Percentiles rank a stretch among this genome's conserved stretches.
phyloP scores from a whole-genome alignment of 495 filamentous ascomycete species.

The Penicillium fimorum region DNA sequence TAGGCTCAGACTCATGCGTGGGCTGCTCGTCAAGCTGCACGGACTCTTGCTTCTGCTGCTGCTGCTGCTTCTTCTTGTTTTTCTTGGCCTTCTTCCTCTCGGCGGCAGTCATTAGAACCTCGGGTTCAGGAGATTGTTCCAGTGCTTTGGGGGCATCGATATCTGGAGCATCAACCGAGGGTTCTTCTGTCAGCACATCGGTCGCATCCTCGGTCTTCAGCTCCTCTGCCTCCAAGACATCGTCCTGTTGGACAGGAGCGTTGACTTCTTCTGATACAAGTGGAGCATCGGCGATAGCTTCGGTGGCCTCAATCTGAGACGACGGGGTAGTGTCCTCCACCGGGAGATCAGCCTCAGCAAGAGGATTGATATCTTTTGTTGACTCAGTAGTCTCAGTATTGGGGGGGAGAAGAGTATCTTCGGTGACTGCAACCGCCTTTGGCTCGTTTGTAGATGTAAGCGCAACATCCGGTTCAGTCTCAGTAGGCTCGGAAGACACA shows the following conservation, averaged over 20 bases:
- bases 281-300: background rate
- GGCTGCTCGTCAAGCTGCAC: slow-evolving; percentile 10
- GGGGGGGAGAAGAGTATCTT: background rate
- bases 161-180: background rate
- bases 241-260: background rate
- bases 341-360: slow-evolving; percentile 1
- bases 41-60: slow-evolving; percentile 17
- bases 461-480: slow-evolving; percentile 5
- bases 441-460: slow-evolving; percentile 2
- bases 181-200: background rate
- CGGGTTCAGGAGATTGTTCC: slow-evolving; percentile 2
- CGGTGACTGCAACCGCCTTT: background rate
- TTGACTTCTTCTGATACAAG: background rate
- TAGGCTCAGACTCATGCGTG: slow-evolving; percentile 11
- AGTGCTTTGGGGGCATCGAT: slow-evolving; percentile 5
- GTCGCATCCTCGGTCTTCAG: background rate
- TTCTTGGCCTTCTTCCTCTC: slow-evolving; percentile 18
- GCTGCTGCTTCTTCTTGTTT: slow-evolving; percentile 15
- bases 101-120: slow-evolving; percentile 6
- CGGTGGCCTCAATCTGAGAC: background rate
- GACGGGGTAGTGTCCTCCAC: background rate
- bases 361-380: background rate
- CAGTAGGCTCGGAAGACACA: background rate
- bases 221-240: background rate
- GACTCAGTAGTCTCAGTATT: slow-evolving; percentile 8